phyloP scores from a whole-genome alignment of 2,329 filamentous ascomycete species.

The Emydomyces testavorans region DNA sequence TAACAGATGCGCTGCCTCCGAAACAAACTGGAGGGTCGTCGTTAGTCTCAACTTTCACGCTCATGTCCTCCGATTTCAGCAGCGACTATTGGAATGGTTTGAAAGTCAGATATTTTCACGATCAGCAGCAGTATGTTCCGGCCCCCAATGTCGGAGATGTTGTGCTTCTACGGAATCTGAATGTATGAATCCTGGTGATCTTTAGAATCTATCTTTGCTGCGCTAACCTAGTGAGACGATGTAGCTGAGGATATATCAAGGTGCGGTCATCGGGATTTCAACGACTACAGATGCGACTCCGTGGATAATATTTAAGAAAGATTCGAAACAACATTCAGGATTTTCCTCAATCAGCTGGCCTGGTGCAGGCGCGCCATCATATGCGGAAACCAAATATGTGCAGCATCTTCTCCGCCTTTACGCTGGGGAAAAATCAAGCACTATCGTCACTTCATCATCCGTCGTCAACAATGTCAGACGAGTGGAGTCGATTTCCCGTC shows the following conservation, averaged over 20 bases:
- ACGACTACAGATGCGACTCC: neutral
- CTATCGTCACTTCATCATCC: neutral
- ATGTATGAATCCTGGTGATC: conserved; percentile 33
- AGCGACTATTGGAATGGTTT: conserved; percentile 32
- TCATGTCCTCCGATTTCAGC: conserved; percentile 48
- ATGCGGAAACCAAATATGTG: conserved; percentile 2
- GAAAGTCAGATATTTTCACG: conserved; percentile 51
- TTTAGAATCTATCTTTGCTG: neutral
- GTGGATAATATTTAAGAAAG: conserved; percentile 3
- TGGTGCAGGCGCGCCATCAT: neutral
- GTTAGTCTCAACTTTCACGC: conserved; percentile 49
- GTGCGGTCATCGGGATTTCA: conserved; percentile 3
- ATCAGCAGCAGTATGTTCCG: conserved; percentile 35
- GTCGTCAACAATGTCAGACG: neutral
- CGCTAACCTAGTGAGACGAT: neutral
- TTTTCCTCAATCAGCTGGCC: neutral
- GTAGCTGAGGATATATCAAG: conserved; percentile 4
- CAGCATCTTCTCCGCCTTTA: neutral
- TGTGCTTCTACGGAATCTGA: conserved; percentile 50
- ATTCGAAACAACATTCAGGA: neutral
- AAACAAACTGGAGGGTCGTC: conserved; percentile 44
- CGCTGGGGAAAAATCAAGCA: neutral
- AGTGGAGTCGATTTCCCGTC: neutral
- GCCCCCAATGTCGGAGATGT: conserved; percentile 47
- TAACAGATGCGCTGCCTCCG: conserved; percentile 52